phyloP scores from a whole-genome alignment of 768 basidiomycete genomes.

The Russula abietina region DNA sequence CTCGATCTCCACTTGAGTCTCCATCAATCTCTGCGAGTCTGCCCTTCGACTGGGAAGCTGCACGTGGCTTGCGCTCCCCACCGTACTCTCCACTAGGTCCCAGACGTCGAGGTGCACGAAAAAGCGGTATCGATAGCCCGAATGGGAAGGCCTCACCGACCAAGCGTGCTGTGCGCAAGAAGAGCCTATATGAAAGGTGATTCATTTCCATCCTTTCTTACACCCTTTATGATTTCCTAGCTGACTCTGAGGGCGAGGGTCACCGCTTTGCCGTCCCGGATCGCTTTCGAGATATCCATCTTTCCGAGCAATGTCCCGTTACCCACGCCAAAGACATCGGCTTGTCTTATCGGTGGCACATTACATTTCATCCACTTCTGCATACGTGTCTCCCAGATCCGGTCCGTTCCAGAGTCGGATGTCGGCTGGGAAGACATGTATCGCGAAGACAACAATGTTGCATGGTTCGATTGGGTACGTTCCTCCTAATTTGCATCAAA shows the following conservation, averaged over 20 bases:
- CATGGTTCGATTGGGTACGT: slow-evolving; percentile 79
- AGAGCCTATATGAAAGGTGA: slow-evolving; percentile 57
- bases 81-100: slow-evolving; percentile 62
- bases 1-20: slow-evolving; percentile 54
- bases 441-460: slow-evolving; percentile 51
- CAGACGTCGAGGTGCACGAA: slow-evolving; percentile 39
- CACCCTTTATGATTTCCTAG: not conserved
- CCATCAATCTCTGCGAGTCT: slow-evolving; percentile 70
- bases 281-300: slow-evolving; percentile 73
- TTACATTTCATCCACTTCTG: slow-evolving; percentile 67
- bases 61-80: slow-evolving; percentile 58
- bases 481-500: not conserved
- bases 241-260: slow-evolving; percentile 39
- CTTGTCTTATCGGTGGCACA: slow-evolving; percentile 54
- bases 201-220: slow-evolving; percentile 8
- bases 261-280: slow-evolving; percentile 57
- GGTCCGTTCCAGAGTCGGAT: slow-evolving; percentile 57
- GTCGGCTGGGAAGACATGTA: slow-evolving; percentile 77
- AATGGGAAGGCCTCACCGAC: slow-evolving; percentile 36
- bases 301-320: slow-evolving; percentile 79
- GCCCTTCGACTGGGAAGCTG: slow-evolving; percentile 87
- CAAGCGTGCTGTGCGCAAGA: slow-evolving; percentile 58
- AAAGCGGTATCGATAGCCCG: slow-evolving; percentile 31
- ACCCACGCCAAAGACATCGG: slow-evolving; percentile 59
- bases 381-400: slow-evolving; percentile 53